Evolutionary conservation across 805 yeast species (phyloP), one percentile per base, ranked within the genome.

Genomic region (Saturnispora serradocipensis): DNA sequence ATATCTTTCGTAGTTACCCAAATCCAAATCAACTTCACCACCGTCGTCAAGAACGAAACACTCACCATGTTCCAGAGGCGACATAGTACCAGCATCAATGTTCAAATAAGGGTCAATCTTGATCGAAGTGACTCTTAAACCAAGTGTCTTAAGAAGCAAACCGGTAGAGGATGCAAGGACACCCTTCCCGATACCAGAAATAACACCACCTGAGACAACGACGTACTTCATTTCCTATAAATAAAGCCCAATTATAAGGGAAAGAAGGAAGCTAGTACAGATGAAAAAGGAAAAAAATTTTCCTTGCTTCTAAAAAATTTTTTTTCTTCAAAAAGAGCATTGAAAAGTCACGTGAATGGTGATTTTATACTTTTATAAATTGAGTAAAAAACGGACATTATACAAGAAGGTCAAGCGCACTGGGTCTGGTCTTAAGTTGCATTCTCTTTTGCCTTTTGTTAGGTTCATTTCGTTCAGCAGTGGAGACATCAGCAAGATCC

Each of bases 41-140:
- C 99, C 99, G 67, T 93, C 99, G 68, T 91, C 87, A 65, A 93
- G 77, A 49, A 93, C 98, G 67, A 93, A 93, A 67, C 96, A 96
- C 71, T 93, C 99, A 61, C 99, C 99, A 67, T 93, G 99, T 71
- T 93, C 99, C 66, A 93, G 75, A 22, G 99, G 99, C 42, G 97
- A 88, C 99, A 93, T 93, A 44, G 99, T 93, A 62, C 99, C 99
- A 39, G 99, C 99, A 73, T 93, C 99, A 60, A 93, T 88, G 73
- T 93, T 93, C 95, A 93, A 87, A 72, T 93, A 93, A 40, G 99
- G 99, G 73, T 93, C 99, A 64, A 93, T 93, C 71, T 93, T 93
- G 74, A 93, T 91, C 15, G 98, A 89, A 4, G 99, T 91, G 56
- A 91, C 98, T 66, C 95, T 84, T 63, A 86, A 77, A 55, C 99